These are phyloP conservation scores for Mychonastes homosphaera DNA, from an alignment of 139 green algal genomes.

Conservation along the genomic window DNA sequence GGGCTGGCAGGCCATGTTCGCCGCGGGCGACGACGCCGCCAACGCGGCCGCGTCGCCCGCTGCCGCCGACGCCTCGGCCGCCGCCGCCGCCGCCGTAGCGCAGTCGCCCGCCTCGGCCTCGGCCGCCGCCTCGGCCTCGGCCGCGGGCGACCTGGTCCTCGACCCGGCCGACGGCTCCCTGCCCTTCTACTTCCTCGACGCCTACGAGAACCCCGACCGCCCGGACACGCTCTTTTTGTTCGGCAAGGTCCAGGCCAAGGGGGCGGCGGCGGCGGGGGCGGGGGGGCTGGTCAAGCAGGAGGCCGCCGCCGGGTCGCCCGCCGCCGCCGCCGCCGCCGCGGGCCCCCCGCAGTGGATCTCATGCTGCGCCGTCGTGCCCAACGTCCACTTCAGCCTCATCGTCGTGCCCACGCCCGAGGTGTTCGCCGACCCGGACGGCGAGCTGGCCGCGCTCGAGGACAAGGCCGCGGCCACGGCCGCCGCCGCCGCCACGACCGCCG, in stretches of 20 bases:
- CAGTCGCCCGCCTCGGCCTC: constrained; percentile 1
- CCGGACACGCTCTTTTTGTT: constrained; percentile 78
- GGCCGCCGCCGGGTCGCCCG: constrained; percentile 1
- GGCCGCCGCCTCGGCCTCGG: neutral
- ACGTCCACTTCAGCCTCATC: constrained; percentile 55
- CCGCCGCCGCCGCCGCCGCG: neutral
- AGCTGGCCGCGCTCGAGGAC: constrained; percentile 42
- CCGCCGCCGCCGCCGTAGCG: neutral
- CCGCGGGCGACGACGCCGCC: constrained; percentile 4
- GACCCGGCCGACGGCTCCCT: constrained; percentile 53
- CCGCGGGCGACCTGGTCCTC: constrained; percentile 34
- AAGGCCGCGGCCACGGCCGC: constrained; percentile 26
- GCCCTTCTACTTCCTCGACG: constrained; percentile 85
- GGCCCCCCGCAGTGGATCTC: constrained; percentile 18
- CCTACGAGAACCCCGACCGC: constrained; percentile 66
- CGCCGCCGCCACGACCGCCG: constrained; percentile 15
- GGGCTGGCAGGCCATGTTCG: constrained; percentile 53
- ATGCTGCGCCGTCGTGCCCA: constrained; percentile 26
- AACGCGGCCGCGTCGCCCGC: neutral
- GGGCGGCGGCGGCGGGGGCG: neutral
- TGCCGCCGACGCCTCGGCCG: constrained; percentile 2
- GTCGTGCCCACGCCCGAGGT: constrained; percentile 57
- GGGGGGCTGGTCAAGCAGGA: neutral
- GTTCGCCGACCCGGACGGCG: constrained; percentile 41
- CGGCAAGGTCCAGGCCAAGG: constrained; percentile 65